phyloP scores from a whole-genome alignment of 2,329 filamentous ascomycete species.

The Fusarium hostae region DNA sequence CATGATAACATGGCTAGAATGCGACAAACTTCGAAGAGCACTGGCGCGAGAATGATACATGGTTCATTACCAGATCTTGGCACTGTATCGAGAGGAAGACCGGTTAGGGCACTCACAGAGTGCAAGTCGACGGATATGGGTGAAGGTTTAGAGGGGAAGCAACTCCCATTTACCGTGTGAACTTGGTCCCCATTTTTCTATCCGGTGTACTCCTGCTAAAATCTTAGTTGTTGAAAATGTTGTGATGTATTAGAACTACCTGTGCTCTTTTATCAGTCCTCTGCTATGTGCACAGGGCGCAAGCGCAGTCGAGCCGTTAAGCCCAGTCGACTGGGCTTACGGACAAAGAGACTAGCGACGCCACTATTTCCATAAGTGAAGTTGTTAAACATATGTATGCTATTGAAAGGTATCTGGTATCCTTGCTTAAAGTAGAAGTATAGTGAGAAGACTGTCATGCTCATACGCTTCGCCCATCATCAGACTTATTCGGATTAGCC shows the following conservation, averaged over 20 bases:
- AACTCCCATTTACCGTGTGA: too few species aligned
- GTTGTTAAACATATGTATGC: background rate
- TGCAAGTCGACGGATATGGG: background rate
- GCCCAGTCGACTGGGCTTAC: background rate
- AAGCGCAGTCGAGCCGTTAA: too few species aligned
- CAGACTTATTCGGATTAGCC: background rate
- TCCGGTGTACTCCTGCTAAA: rapidly evolving
- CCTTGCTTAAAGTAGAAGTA: background rate
- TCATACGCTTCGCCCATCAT: background rate
- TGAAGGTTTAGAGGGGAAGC: background rate
- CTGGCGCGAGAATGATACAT: too few species aligned
- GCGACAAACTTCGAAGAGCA: too few species aligned
- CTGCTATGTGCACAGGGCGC: rapidly evolving
- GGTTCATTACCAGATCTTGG: too few species aligned
- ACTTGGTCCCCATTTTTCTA: rapidly evolving
- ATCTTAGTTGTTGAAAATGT: rapidly evolving
- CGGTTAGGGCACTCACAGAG: background rate
- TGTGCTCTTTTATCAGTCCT: rapidly evolving
- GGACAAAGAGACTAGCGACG: background rate
- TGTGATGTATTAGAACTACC: rapidly evolving
- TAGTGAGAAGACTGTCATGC: rapidly evolving
- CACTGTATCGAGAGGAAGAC: too few species aligned
- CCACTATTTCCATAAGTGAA: rapidly evolving
- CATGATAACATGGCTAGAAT: too few species aligned
- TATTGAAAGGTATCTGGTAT: background rate